Evolutionary conservation across 495 filamentous ascomycete genomes (phyloP), one percentile per base, ranked within the genome.

Genomic region (Haplographium delicatum): DNA sequence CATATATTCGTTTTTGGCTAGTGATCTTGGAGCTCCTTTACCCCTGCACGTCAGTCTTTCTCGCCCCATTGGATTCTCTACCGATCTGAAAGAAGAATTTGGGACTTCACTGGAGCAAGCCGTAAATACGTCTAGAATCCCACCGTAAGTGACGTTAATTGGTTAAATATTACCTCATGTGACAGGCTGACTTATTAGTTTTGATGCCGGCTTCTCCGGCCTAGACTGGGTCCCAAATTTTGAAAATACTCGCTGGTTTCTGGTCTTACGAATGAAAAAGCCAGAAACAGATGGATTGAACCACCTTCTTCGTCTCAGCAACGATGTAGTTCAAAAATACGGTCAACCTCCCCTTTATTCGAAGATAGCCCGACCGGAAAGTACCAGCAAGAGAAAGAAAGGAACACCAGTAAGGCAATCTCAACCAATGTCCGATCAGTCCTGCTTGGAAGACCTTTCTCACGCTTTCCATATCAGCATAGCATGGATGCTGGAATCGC

Each of bases 11-110:
- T 79, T 90, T 33, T 72, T 96, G 3, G 73, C 71, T 19, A 89
- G 81, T 48, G 86, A 91, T 45, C 78, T 96, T 0, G 88, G 80
- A 31, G 78, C 79, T 8, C 82, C 85, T n/a, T 72, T 85, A 43
- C 90, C 91, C 3, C 76, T 98, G 19, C 93, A 98, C 67, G 80
- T 98, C 59, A 95, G 88, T 58, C 73, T 98, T 8, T 96, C 93
- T 8, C 69, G 25, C 13, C 35, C 27, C 53, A 10, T 61, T 69
- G 34, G 68, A 60, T 56, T 80, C 66, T 68, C 68, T 68, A 56
- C 70, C 56, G 53, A 71, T 64, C 25, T 59, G 18, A 59, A 56
- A 26, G 57, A 53, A 15, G 31, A 35, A 2, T 55, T 63, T 53
- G 45, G 53, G 2, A 20, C 30, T 11, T 44, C 55, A 0, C 15